Percentiles rank a stretch among this genome's conserved stretches.
These are phyloP conservation scores for Yarrowia osloensis DNA, from an alignment of 805 yeast species.

Conservation along the genomic window DNA sequence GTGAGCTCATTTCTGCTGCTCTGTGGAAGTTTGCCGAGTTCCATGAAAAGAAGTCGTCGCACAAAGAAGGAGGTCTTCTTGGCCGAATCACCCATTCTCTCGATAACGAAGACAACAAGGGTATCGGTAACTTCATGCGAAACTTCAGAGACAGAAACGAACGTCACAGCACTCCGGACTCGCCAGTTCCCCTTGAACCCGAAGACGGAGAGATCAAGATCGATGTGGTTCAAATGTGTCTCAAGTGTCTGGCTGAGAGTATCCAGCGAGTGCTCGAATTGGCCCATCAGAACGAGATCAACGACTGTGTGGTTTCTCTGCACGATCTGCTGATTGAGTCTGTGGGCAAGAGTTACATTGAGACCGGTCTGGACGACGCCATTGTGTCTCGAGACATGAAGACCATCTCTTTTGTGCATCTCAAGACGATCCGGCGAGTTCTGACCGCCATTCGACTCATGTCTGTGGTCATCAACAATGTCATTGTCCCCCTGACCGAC, in stretches of 20 bases:
- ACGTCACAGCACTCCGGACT: conserved; percentile 8
- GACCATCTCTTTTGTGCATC: conserved; percentile 47
- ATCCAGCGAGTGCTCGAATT: conserved; percentile 75
- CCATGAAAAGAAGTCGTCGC: conserved; percentile 45
- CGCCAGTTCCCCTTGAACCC: conserved; percentile 11
- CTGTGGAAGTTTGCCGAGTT: conserved; percentile 51
- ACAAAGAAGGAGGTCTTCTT: conserved; percentile 38
- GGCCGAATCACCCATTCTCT: conserved; percentile 34
- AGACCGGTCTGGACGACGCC: conserved; percentile 71
- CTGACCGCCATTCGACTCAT: conserved; percentile 64
- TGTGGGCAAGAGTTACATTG: conserved; percentile 72
- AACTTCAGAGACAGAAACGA: conserved; percentile 33
- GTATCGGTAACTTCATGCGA: conserved; percentile 42
- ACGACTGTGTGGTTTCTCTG: conserved; percentile 64
- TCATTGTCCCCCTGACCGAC: conserved; percentile 71
- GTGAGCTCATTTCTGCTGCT: conserved; percentile 45
- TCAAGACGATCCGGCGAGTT: conserved; percentile 54
- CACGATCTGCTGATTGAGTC: conserved; percentile 67
- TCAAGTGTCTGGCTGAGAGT: conserved; percentile 74
- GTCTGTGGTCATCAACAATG: conserved; percentile 71
- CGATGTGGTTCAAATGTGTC: conserved; percentile 58
- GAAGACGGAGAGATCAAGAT: conserved; percentile 42
- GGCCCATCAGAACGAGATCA: conserved; percentile 54
- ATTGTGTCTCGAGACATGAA: conserved; percentile 33
- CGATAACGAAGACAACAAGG: conserved; percentile 36